Percentiles rank a stretch among this genome's conserved stretches.
Evolutionary conservation across 73 alveolate species (phyloP).

Genomic region (Paramecium biaurelia): DNA sequence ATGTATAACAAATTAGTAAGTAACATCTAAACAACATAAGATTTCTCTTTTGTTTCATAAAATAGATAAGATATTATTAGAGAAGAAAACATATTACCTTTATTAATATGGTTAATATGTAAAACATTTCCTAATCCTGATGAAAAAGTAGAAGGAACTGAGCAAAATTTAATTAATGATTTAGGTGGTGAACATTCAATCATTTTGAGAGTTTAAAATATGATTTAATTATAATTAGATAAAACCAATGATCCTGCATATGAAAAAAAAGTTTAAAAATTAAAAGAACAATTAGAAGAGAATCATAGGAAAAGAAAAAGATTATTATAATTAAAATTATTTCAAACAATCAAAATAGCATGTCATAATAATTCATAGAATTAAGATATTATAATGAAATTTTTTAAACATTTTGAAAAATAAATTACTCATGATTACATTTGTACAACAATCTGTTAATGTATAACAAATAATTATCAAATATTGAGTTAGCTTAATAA

Average conservation of each 20-base stretch:
- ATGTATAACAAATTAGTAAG: conserved; percentile 10
- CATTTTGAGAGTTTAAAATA: conserved; percentile 1
- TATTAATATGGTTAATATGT: conserved; percentile 14
- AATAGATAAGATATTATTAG: conserved; percentile 28
- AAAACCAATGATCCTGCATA: not conserved
- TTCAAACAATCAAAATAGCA: not conserved
- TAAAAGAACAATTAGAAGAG: not conserved
- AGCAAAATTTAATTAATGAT: not conserved
- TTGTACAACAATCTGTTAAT: not conserved
- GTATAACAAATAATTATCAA: not conserved
- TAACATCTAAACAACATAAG: conserved; percentile 1
- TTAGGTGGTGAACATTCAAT: not conserved
- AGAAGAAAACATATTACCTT: conserved; percentile 34
- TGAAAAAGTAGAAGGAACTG: not conserved
- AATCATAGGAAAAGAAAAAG: conserved; percentile 27
- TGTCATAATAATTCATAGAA: not conserved
- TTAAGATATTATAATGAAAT: not conserved
- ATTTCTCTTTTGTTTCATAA: conserved; percentile 25
- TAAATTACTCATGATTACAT: not conserved
- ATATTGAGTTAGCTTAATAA: not conserved
- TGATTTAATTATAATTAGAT: not conserved
- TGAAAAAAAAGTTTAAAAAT: not conserved
- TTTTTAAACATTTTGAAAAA: conserved; percentile 15
- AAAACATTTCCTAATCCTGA: not conserved
- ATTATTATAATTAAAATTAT: not conserved